These are phyloP conservation scores for Moricandia moricandioides DNA, from an alignment of 345 rosid genomes.

Conservation along the genomic window DNA sequence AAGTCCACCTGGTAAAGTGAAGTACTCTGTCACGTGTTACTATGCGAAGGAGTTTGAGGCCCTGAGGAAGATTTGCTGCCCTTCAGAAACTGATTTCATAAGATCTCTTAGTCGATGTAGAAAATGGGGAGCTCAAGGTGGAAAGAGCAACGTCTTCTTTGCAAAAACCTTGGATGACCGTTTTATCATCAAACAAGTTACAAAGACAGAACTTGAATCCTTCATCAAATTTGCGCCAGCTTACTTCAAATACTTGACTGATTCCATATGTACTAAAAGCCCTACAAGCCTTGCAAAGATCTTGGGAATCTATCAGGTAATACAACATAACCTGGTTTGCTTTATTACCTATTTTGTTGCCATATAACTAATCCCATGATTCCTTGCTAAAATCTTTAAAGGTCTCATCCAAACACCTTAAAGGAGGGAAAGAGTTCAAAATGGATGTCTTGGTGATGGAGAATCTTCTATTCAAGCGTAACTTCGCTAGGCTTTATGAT, in stretches of 20 bases:
- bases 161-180: slow-evolving; percentile 97
- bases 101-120: slow-evolving; percentile 94
- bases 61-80: slow-evolving; percentile 80
- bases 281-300: slow-evolving; percentile 96
- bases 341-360: slow-evolving; percentile 3
- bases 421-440: slow-evolving; percentile 89
- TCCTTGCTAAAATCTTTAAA: slow-evolving; percentile 36
- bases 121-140: slow-evolving; percentile 99
- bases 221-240: slow-evolving; percentile 87
- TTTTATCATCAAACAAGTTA: slow-evolving; percentile 91
- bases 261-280: slow-evolving; percentile 65
- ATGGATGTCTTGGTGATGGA: slow-evolving; percentile 97
- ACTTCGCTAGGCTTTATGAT: slow-evolving; percentile 77
- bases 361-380: not conserved
- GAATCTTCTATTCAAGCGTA: slow-evolving; percentile 83
- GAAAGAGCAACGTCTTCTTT: slow-evolving; percentile 97
- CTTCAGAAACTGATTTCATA: slow-evolving; percentile 76
- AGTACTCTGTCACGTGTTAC: slow-evolving; percentile 80
- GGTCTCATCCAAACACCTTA: slow-evolving; percentile 82
- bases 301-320: slow-evolving; percentile 94
- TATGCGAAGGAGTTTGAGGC: slow-evolving; percentile 84
- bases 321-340: not conserved
- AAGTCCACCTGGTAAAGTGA: slow-evolving; percentile 70
- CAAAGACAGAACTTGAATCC: slow-evolving; percentile 94
- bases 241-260: slow-evolving; percentile 79